Conservation (phyloP, 306 rosid genomes). For the Notholithocarpus densiflorus region DNA sequence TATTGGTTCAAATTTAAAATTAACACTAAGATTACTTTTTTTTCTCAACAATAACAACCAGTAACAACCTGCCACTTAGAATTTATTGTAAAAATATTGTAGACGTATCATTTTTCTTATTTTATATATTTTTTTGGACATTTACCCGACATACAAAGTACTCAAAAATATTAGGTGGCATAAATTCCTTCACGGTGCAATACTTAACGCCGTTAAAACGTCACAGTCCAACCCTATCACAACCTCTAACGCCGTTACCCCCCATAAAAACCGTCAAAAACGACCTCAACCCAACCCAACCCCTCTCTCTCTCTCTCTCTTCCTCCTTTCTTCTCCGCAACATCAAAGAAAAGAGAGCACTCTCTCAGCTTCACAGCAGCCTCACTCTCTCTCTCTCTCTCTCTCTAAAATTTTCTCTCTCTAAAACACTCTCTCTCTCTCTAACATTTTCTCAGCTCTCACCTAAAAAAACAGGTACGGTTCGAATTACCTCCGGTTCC, state of each 20-base stretch:
- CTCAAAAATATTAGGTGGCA: neutral
- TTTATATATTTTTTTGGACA: neutral
- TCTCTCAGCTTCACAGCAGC: neutral
- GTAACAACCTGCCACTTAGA: too few relatives aligned
- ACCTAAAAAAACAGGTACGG: neutral
- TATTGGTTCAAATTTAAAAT: too few relatives aligned
- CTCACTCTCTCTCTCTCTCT: conserved; percentile 1
- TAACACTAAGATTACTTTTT: too few relatives aligned
- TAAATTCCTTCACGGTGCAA: neutral
- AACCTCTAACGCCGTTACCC: conserved; percentile 26
- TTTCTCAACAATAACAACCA: too few relatives aligned
- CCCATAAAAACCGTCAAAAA: conserved; percentile 11
- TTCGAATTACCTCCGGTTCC: conserved; percentile 20
- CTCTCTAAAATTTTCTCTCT: neutral
- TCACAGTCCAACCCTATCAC: neutral
- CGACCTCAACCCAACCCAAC: conserved; percentile 3
- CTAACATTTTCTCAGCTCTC: neutral
- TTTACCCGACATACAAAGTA: neutral
- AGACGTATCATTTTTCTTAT: too few relatives aligned
- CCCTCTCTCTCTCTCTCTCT: neutral
- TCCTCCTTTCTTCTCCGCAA: conserved; percentile 8
- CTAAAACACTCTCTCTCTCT: conserved; percentile 17
- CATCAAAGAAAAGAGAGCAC: neutral
- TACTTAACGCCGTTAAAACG: conserved; percentile 27
- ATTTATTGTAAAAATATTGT: too few relatives aligned